Evolutionary conservation across 306 rosid genomes (phyloP), one percentile per base, ranked within the genome.

Genomic region (Corylus americana): DNA sequence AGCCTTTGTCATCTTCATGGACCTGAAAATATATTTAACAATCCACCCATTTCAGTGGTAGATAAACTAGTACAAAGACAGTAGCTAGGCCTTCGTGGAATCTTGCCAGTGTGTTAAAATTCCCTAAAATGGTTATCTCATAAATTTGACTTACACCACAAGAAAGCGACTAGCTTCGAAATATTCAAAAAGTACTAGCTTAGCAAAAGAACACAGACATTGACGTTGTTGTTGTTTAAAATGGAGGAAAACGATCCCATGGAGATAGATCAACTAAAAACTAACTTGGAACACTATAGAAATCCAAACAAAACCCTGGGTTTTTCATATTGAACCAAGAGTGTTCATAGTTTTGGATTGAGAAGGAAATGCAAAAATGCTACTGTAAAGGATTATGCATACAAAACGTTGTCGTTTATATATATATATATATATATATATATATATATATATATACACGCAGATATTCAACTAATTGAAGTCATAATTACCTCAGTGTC

Each of bases 1-100:
- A 84, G 77, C 75, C 88, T 73, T 84, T 77, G 63, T 80, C 85
- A 77, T 85, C 89, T 92, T 88, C 89, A 70, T 80, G 75, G 47
- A 75, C 86, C 91, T 90, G 92, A 75, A 82, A 76, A 27, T 61
- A 13, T 51, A 76, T 44, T 76, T 68, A 78, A 37, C 76, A 59
- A 76, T 79, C 14, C 64, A 58, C 4, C 5, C 35, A 22, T 77
- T 69, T 67, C 70, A 81, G 75, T 75, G 69, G 27, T 77, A 73
- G 39, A 48, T 73, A 69, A 70, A 66, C 77, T 47, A 74, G n/a
- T 66, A 53, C 76, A 70, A 78, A 22, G 14, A 59, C 16, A 59
- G 66, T 25, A 55, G 44, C 44, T 39, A 39, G 44, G 59, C 27
- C 53, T 76, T 75, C 7, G 77, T 69, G 84, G 57, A 73, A 62